Conservation (phyloP, 805 yeast genomes). For the Candida verbasci region DNA sequence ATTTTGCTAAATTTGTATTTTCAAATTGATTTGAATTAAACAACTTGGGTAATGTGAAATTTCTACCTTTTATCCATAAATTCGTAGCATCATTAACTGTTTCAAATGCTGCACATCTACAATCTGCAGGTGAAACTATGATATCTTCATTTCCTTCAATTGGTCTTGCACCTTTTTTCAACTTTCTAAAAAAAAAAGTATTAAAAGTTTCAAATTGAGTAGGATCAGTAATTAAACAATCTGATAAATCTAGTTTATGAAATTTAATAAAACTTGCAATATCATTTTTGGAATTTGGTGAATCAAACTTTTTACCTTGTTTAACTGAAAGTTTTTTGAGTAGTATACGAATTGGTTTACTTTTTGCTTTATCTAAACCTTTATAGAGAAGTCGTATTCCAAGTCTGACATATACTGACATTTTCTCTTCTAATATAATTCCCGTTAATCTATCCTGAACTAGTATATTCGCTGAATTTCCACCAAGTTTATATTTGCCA, state of each 20-base stretch:
- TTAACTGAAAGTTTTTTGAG: slow-evolving; percentile 64
- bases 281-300: slow-evolving; percentile 57
- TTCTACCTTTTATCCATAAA: slow-evolving; percentile 87
- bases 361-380: slow-evolving; percentile 61
- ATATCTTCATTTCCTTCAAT: slow-evolving; percentile 57
- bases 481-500: slow-evolving; percentile 83
- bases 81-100: slow-evolving; percentile 57
- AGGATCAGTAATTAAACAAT: slow-evolving; percentile 51
- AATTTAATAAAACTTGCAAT: slow-evolving; percentile 77
- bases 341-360: slow-evolving; percentile 54
- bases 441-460: slow-evolving; percentile 93
- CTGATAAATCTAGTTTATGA: slow-evolving; percentile 72
- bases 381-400: slow-evolving; percentile 83
- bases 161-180: slow-evolving; percentile 67
- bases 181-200: slow-evolving; percentile 79
- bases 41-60: slow-evolving; percentile 63
- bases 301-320: slow-evolving; percentile 84
- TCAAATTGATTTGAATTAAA: slow-evolving; percentile 46
- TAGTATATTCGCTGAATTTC: slow-evolving; percentile 87
- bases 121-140: slow-evolving; percentile 80
- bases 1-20: slow-evolving; percentile 25
- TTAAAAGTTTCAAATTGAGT: slow-evolving; percentile 66
- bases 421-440: slow-evolving; percentile 84
- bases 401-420: slow-evolving; percentile 80
- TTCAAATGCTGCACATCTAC: slow-evolving; percentile 70